Conservation (phyloP, 345 rosid species). For the Angophora floribunda region DNA sequence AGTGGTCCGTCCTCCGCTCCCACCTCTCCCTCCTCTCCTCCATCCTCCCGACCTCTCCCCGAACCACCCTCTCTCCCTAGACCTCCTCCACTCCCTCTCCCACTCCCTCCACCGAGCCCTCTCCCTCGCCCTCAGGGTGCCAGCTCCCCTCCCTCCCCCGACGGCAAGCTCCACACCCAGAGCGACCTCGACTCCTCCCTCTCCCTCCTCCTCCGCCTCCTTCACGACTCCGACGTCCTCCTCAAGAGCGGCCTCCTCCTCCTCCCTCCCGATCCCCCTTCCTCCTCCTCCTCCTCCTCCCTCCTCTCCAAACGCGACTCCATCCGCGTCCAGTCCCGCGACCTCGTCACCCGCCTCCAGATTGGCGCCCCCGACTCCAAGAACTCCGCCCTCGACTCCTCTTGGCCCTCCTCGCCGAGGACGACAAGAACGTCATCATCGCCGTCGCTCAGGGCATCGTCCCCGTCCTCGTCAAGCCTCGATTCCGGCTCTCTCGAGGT, state of each 20-base stretch:
- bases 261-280: slow-evolving; percentile 12
- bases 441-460: slow-evolving; percentile 86
- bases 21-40: slow-evolving; percentile 53
- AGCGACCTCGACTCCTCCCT: slow-evolving; percentile 72
- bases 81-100: slow-evolving; percentile 41
- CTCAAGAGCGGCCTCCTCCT: slow-evolving; percentile 55
- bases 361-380: slow-evolving; percentile 70
- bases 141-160: slow-evolving; percentile 27
- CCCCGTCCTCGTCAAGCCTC: slow-evolving; percentile 59
- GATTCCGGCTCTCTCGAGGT: slow-evolving; percentile 49
- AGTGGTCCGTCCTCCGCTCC: slow-evolving; percentile 59
- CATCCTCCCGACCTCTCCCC: slow-evolving; percentile 54
- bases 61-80: slow-evolving; percentile 40
- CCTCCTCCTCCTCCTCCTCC: slow-evolving; percentile 14
- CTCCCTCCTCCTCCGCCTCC: slow-evolving; percentile 59
- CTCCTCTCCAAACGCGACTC: slow-evolving; percentile 52
- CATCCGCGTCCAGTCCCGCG: slow-evolving; percentile 56
- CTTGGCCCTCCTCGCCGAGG: slow-evolving; percentile 35
- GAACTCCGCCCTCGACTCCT: slow-evolving; percentile 69
- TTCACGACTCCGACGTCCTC: slow-evolving; percentile 55
- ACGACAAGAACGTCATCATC: slow-evolving; percentile 87
- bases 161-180: slow-evolving; percentile 87
- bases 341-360: slow-evolving; percentile 65
- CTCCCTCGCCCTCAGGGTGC: slow-evolving; percentile 38
- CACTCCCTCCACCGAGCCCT: slow-evolving; percentile 45